phyloP scores from a whole-genome alignment of 2,329 filamentous ascomycete genomes.

The Cladosporium sp. region DNA sequence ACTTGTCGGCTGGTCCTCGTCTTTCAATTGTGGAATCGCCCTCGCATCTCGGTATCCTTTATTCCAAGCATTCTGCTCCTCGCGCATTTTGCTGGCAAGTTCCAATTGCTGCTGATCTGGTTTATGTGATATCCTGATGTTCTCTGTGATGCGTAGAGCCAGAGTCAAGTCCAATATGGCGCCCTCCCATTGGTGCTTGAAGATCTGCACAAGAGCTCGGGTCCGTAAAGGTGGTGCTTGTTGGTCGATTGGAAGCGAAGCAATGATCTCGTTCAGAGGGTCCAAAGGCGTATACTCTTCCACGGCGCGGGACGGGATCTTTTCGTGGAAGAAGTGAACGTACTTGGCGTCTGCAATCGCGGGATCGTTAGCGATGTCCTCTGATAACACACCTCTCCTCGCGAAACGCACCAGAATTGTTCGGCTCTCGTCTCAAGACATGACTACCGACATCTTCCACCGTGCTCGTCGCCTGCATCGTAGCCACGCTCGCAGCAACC shows the following conservation, averaged over 20 bases:
- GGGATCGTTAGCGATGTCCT: not conserved
- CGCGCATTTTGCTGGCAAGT: conserved; percentile 42
- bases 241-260: conserved; percentile 57
- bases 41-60: conserved; percentile 43
- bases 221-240: conserved; percentile 68
- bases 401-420: conserved; percentile 46
- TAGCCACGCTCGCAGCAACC: conserved; percentile 76
- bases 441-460: conserved; percentile 71
- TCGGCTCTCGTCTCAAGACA: conserved; percentile 66
- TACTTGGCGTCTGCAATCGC: conserved; percentile 66
- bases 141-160: conserved; percentile 56
- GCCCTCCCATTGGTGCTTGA: conserved; percentile 69
- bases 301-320: conserved; percentile 72
- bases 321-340: conserved; percentile 91
- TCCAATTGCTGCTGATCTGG: conserved; percentile 50
- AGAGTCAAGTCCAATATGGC: conserved; percentile 67
- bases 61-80: conserved; percentile 34
- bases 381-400: too few species aligned
- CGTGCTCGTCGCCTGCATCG: conserved; percentile 75
- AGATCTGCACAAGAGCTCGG: conserved; percentile 67
- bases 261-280: conserved; percentile 64
- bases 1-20: conserved; percentile 68
- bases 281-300: conserved; percentile 67
- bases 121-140: conserved; percentile 39
- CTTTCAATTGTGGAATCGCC: conserved; percentile 50